Base-by-base conservation (phyloP, 139 green algal genomes). In the Auxenochlorella pyrenoidosa region DNA sequence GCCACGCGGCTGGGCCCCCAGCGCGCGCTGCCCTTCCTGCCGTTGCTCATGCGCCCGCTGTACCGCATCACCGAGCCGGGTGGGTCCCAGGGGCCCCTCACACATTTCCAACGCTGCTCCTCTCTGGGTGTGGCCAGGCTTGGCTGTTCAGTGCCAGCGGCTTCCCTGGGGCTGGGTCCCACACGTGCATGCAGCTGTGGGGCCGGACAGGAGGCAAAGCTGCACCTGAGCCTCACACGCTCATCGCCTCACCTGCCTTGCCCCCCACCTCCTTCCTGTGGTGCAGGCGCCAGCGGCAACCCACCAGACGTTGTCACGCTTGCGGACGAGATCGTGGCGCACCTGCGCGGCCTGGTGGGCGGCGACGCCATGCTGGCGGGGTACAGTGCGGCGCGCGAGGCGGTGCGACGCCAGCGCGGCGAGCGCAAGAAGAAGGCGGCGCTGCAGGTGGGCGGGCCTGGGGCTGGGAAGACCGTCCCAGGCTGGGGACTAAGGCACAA, bases 21-120 rank as follows among this genome's bases (percentile, higher is more conserved):
- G 19, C 86, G 76, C 10, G 85, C 96, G 21, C n/a, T 63, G 65
- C 90, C 92, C 8, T 94, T 96, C 90, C 92, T 98, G 47, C 84
- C 93, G 43, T 58, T 90, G 34, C 85, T 98, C 65, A 82, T 97
- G 84, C 84, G 89, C 43, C 95, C 96, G 66, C 87, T 98, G 83
- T 97, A 94, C 90, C 95, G 95, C 86, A 94, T 98, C 83, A 90
- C 90, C 5, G 94, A 98, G 88, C 85, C 80, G 13, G 90, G 89
- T 32, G 88, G 59, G 21, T 40, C 18, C 24, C 4, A n/a, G n/a
- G n/a, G n/a, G n/a, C n/a, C n/a, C n/a, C n/a, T n/a, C n/a, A n/a
- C n/a, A n/a, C n/a, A n/a, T n/a, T n/a, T n/a, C n/a, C n/a, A n/a
- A n/a, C n/a, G n/a, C n/a, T n/a, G n/a, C n/a, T n/a, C n/a, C n/a